These are phyloP conservation scores for Botrytis elliptica DNA, from an alignment of 2,329 filamentous ascomycete species.

Conservation along the genomic window DNA sequence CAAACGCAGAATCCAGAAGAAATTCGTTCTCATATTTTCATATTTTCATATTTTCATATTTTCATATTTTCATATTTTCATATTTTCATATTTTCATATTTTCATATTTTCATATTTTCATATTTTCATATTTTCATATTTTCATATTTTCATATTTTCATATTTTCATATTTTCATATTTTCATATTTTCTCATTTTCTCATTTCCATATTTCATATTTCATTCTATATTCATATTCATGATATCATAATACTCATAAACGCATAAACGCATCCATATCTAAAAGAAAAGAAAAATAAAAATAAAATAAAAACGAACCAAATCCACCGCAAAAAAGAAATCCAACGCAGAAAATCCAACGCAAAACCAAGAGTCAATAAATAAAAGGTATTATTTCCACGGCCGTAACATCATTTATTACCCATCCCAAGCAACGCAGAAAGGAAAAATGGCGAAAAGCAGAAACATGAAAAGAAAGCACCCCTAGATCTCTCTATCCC, in stretches of 20 bases:
- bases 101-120: too few relatives aligned
- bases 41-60: not conserved
- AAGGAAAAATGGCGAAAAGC: not conserved
- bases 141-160: too few relatives aligned
- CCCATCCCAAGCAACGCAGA: not conserved
- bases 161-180: not conserved
- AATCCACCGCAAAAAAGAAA: not conserved
- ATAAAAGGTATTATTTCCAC: not conserved
- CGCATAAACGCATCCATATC: not conserved
- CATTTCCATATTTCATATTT: too few relatives aligned
- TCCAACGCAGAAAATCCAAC: not conserved
- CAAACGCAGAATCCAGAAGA: not conserved
- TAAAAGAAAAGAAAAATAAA: not conserved
- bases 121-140: not conserved
- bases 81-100: not conserved
- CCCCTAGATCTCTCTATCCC: not conserved
- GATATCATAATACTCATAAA: not conserved
- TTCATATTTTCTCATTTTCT: too few relatives aligned
- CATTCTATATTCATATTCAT: not conserved
- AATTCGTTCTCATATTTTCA: not conserved
- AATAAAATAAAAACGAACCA: too few relatives aligned
- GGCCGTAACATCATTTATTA: slow-evolving; percentile 10
- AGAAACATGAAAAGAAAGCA: not conserved
- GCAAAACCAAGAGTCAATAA: not conserved
- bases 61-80: too few relatives aligned